Evolutionary conservation across 768 basidiomycete species (phyloP), one percentile per base, ranked within the genome.

Genomic region (Termitomyces sp.): DNA sequence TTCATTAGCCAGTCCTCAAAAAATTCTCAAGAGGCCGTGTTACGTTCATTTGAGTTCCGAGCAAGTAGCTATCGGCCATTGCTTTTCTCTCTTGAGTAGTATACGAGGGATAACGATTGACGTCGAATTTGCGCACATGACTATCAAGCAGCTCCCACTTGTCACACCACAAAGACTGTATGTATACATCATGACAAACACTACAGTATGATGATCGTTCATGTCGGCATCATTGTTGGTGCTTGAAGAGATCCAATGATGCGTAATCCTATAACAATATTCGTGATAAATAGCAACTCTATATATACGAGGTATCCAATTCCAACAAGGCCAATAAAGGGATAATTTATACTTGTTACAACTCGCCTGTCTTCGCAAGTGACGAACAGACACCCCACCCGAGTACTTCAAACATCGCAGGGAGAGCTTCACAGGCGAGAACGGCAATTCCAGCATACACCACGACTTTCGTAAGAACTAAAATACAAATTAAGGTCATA

Each of bases 401-500:
- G 7, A 89, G 64, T 2, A 82, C 54, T 64, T 88, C 84, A 64
- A 91, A 93, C 65, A 84, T 69, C 13, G 87, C 73, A 0, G 93
- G 93, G 35, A 88, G 75, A 0, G 76, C 71, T 63, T 88, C 85
- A 14, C 75, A 71, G 2, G 87, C 82, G 12, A 95, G 68, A 13
- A 89, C 71, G 0, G 83, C 93, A 60, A 98, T 96, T 0, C 95
- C 95, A 53, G 82, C 80, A 69, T 98, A 96, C 5, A 95, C 94
- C 47, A 93, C 84, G 13, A 95, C 86, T 75, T 95, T 95, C 30
- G 93, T 95, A 61, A 95, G 72, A 8, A 95, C 93, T 93, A 28
- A n/a, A 30, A 10, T 28, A 1, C n/a, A 41, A n/a, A 10, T 30
- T 28, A 13, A 32, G 30, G 3, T 54, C 18, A 20, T 8, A 8